Evolutionary conservation across 148 eudicot species (phyloP), one percentile per base, ranked within the genome.

Genomic region (Chenopodium quinoa): DNA sequence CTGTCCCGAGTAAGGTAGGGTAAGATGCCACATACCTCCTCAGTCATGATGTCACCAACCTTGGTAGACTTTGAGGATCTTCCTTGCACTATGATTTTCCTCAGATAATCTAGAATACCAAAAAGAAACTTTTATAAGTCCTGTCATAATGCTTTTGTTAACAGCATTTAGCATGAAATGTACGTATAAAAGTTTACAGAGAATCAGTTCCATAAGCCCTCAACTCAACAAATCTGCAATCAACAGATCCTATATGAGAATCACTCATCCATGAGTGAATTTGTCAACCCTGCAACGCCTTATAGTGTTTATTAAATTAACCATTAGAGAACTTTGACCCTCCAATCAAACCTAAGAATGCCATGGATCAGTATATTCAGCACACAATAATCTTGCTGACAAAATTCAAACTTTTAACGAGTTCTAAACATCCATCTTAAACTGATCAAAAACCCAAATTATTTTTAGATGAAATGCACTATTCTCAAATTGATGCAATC

Each of bases 21-120:
- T n/a, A 62, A 31, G 81, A 65, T 37, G 47, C 69, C 7, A 50
- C 65, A 76, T 89, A 96, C 99, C 98, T 96, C 99, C 82, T 94
- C 99, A 62, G 99, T 96, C 99, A 96, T 96, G 79, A 96, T 96
- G 86, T 96, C 99, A 71, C 99, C 99, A 68, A 96, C 99, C 86
- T 96, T 96, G 60, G 99, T 96, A 32, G 97, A 90, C 85, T 96
- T 96, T 58, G 99, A 96, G 62, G 99, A 96, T 86, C 99, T 90
- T 84, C 99, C 99, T 85, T 96, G 99, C n/a, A 96, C 99, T 81
- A 96, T 96, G 84, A 96, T 96, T 89, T 96, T 96, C 85, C 98
- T 87, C 67, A 96, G 98, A 87, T 96, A 96, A 94, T 96, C 99
- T 96, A 89, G 76, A 79, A 80, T 40, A 82, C 58, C 23, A 68